Evolutionary conservation across 331 rosid species (phyloP), one percentile per base, ranked within the genome.

Genomic region (Rosa hybrid): DNA sequence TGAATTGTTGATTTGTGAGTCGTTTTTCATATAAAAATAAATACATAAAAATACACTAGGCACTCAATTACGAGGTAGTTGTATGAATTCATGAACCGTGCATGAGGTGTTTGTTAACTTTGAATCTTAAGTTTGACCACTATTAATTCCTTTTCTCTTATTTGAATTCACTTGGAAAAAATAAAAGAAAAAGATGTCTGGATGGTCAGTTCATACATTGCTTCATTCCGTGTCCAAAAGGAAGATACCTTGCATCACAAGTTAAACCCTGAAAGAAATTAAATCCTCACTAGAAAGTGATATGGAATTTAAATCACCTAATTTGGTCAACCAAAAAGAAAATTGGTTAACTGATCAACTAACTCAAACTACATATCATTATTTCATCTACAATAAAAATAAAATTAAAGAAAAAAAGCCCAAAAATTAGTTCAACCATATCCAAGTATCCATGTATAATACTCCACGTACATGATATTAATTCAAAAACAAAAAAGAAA

Each of bases 301-400:
- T 38, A 67, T 34, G 46, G 71, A 25, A 34, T 16, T 14, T 11
- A 53, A 42, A 18, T 62, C 63, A 71, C 63, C 64, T 18, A 78
- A 45, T 65, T 77, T 83, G 82, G 82, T 82, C 63, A 77, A 64
- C 69, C 78, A 39, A 60, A 44, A 23, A 2, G 44, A 75, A 8
- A 14, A 25, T 23, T 11, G 59, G 25, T 25, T 4, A 76, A 60
- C 63, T 12, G 73, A 27, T 77, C 80, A 77, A 64, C 80, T 4
- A 77, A 77, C 73, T 64, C 49, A 8, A 46, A 12, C 49, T 17
- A 18, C 60, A 63, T 4, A 45, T 9, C 23, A 16, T 16, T 6
- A 4, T 27, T 59, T 21, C 23, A 63, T 76, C 78, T 51, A 4
- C n/a, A 42, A 56, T 38, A 39, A 59, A 59, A 25, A 6, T 14